A percentile compares a stretch with the other conserved stretches of the same genome.
These are phyloP conservation scores for Phytophthora sojae DNA, from an alignment of 352 stramenopile genomes.

Conservation along the genomic window DNA sequence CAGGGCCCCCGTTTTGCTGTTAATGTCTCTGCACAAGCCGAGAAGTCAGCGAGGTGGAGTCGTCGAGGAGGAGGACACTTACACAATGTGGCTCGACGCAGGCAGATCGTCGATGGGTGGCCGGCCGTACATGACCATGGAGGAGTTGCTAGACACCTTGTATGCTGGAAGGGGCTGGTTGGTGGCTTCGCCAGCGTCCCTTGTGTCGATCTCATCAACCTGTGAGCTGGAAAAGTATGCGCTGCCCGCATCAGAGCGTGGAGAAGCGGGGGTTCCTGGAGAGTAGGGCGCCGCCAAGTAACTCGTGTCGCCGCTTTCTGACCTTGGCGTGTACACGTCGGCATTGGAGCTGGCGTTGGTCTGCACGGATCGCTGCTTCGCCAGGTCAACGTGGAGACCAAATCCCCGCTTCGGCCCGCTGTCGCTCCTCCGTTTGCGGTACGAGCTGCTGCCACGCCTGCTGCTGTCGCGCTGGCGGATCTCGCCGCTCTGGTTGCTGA, in stretches of 20 bases:
- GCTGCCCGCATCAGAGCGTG: conserved; percentile 63
- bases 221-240: conserved; percentile 63
- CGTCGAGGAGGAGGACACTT: conserved; percentile 46
- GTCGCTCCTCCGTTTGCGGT: conserved; percentile 36
- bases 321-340: conserved; percentile 44
- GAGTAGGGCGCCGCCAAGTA: conserved; percentile 66
- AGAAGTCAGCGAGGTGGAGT: conserved; percentile 21
- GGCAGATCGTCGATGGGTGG: conserved; percentile 26
- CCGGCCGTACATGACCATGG: conserved; percentile 75
- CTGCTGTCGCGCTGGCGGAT: conserved; percentile 54
- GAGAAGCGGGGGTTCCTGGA: conserved; percentile 42
- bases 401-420: conserved; percentile 58
- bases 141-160: conserved; percentile 50
- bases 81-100: conserved; percentile 51
- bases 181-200: conserved; percentile 24
- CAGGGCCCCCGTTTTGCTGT: conserved; percentile 6
- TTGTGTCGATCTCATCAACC: conserved; percentile 49
- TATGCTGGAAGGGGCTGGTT: conserved; percentile 53
- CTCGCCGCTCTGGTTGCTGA: conserved; percentile 76
- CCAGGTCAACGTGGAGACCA: conserved; percentile 67
- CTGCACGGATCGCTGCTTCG: conserved; percentile 30
- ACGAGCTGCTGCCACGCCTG: conserved; percentile 39
- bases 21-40: conserved; percentile 19
- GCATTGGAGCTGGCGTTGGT: conserved; percentile 18
- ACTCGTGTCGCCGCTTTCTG: conserved; percentile 45